Evolutionary conservation across 2,329 filamentous ascomycete species (phyloP).

Genomic region (Exophiala phaeomuriformis): DNA sequence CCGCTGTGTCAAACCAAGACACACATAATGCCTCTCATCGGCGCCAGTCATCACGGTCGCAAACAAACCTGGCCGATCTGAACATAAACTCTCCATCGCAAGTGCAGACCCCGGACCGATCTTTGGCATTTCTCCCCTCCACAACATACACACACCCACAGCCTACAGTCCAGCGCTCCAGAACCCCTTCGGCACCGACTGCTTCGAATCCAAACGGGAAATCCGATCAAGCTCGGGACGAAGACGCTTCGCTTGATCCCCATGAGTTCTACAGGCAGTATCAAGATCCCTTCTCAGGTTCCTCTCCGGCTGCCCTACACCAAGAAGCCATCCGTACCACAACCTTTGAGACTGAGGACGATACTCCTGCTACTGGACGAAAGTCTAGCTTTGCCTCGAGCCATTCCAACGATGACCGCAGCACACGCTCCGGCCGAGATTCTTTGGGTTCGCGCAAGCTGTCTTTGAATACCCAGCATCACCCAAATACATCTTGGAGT

Average conservation of each 20-base stretch:
- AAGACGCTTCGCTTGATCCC: constrained; percentile 38
- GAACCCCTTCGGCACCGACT: constrained; percentile 19
- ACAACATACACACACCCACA: constrained; percentile 26
- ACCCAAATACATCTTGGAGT: not conserved
- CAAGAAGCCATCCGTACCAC: constrained; percentile 24
- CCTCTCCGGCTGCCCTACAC: constrained; percentile 29
- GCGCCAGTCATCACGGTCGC: constrained; percentile 25
- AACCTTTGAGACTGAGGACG: constrained; percentile 6
- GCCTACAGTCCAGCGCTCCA: constrained; percentile 15
- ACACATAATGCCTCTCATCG: constrained; percentile 22
- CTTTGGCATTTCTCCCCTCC: constrained; percentile 23
- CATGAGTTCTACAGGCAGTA: constrained; percentile 48
- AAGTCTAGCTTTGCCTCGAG: constrained; percentile 19
- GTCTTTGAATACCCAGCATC: constrained; percentile 12
- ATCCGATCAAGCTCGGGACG: constrained; percentile 16
- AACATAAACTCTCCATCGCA: constrained; percentile 12
- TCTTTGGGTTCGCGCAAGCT: constrained; percentile 8
- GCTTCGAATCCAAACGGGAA: constrained; percentile 6
- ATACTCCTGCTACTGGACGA: constrained; percentile 1
- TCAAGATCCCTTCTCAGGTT: constrained; percentile 31
- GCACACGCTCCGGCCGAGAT: not conserved
- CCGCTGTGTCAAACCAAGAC: constrained; percentile 18
- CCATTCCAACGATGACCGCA: constrained; percentile 8
- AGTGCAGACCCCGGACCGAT: constrained; percentile 15
- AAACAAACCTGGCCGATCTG: constrained; percentile 21